Percentiles rank a stretch among this genome's conserved stretches.
Evolutionary conservation across 371 early-diverging fungal species (phyloP).

Genomic region (Blastocladiella emersonii): DNA sequence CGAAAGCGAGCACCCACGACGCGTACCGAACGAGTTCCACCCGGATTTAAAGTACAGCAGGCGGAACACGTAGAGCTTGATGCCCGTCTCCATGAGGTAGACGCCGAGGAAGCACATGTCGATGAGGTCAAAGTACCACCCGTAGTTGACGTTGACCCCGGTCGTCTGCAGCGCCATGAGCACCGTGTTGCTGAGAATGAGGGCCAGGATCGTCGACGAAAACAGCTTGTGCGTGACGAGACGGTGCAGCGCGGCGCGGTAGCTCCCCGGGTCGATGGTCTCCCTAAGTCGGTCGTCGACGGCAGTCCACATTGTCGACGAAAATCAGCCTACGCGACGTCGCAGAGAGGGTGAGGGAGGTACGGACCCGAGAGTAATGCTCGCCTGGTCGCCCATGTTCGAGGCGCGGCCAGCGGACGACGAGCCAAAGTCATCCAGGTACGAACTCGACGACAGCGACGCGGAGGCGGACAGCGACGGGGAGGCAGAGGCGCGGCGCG

Average conservation of each 20-base stretch:
- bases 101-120: slow-evolving; percentile 2
- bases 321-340: no score
- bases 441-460: no score
- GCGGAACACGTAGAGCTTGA: slow-evolving; percentile 1
- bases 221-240: background rate
- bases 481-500: no score
- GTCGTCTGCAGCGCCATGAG: background rate
- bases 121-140: slow-evolving; percentile 4
- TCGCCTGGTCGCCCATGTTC: no score
- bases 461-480: no score
- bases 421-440: no score
- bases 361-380: no score
- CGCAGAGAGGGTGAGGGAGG: no score
- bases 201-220: background rate
- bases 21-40: slow-evolving; percentile 7
- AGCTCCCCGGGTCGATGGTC: no score
- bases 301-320: no score
- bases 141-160: background rate
- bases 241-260: background rate
- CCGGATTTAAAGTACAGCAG: slow-evolving; percentile 1
- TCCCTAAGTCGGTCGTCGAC: no score
- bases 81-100: slow-evolving; percentile 3
- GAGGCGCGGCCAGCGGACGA: no score
- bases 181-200: background rate
- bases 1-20: background rate